phyloP scores from a whole-genome alignment of 2,329 filamentous ascomycete species.

The Colletotrichum endophyticum region DNA sequence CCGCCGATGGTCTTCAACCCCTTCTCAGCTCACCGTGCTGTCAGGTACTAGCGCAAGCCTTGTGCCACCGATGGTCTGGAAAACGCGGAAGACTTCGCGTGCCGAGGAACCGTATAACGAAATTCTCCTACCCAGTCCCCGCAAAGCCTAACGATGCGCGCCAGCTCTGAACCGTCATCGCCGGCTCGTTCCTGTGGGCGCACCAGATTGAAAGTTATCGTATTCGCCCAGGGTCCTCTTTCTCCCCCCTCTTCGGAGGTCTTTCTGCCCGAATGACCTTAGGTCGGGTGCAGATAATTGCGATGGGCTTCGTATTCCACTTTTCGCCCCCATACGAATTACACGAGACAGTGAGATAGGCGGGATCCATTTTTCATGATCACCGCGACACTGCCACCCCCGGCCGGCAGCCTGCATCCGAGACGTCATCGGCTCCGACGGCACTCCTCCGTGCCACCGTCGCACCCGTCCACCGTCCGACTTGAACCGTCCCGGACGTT shows the following conservation, averaged over 20 bases:
- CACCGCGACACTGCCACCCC: background rate
- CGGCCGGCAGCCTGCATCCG: background rate
- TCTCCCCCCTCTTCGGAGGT: background rate
- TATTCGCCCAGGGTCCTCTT: background rate
- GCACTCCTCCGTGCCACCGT: background rate
- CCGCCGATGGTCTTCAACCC: background rate
- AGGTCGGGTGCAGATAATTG: background rate
- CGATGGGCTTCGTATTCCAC: slow-evolving; percentile 3
- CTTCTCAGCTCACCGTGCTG: background rate
- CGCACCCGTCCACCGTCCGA: background rate
- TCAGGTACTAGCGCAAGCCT: background rate
- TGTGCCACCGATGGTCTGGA: background rate
- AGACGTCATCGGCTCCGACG: background rate
- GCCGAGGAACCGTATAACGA: background rate
- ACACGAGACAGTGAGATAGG: background rate
- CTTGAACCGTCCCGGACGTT: background rate
- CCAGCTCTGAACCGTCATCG: background rate
- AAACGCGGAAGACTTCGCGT: background rate
- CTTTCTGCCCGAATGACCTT: background rate
- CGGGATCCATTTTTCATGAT: background rate
- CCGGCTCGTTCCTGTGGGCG: background rate
- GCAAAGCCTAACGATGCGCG: background rate
- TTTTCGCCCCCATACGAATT: background rate
- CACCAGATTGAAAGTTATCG: background rate
- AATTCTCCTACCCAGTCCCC: background rate